Conservation (phyloP, 306 rosid species). For the Quercus aquifolioides region DNA sequence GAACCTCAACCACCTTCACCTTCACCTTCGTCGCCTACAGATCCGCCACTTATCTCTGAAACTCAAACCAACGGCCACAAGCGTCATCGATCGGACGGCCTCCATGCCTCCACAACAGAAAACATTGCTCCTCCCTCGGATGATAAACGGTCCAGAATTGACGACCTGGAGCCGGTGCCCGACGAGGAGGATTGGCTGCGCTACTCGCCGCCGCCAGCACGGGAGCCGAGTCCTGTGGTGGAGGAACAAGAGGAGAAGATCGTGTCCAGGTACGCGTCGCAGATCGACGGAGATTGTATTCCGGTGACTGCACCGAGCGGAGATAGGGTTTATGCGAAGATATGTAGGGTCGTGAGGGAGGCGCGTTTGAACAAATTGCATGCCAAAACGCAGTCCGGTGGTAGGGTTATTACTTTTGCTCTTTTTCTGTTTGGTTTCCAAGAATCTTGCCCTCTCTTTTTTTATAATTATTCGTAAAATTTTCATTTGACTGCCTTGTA, state of each 20-base stretch:
- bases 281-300: conserved; percentile 81
- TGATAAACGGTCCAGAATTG: conserved; percentile 53
- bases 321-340: conserved; percentile 79
- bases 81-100: conserved; percentile 46
- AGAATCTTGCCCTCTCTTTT: not conserved
- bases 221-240: conserved; percentile 6
- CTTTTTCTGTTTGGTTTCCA: not conserved
- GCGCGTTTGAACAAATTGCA: conserved; percentile 40
- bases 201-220: conserved; percentile 50
- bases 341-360: conserved; percentile 43
- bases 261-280: conserved; percentile 65
- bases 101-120: conserved; percentile 13
- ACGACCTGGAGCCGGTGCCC: conserved; percentile 13
- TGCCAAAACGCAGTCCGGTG: conserved; percentile 36
- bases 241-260: conserved; percentile 50
- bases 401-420: conserved; percentile 27
- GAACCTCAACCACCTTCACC: not conserved
- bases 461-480: not conserved
- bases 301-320: conserved; percentile 83
- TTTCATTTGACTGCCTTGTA: not conserved
- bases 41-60: conserved; percentile 22
- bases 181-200: conserved; percentile 68
- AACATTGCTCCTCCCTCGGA: conserved; percentile 18
- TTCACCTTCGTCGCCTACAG: not conserved
- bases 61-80: conserved; percentile 40